Evolutionary conservation across 2,329 filamentous ascomycete species (phyloP).

Genomic region (Aspergillus ochraceoroseus): DNA sequence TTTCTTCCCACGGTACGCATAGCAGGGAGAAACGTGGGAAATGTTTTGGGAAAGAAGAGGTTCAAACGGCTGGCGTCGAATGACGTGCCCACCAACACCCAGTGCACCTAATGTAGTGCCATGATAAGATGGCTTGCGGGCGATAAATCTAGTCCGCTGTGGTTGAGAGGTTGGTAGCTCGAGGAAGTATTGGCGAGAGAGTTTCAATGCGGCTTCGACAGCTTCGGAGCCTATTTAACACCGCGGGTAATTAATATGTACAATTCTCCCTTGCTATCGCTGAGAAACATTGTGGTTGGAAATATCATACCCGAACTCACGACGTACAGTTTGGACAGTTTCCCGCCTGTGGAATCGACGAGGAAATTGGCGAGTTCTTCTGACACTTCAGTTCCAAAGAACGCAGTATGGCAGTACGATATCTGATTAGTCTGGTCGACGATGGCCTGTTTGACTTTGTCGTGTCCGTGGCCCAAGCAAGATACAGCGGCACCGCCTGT

Average conservation of each 20-base stretch:
- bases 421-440: constrained; percentile 55
- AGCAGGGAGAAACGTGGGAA: constrained; percentile 62
- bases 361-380: constrained; percentile 52
- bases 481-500: constrained; percentile 69
- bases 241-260: not conserved
- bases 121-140: constrained; percentile 63
- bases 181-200: constrained; percentile 62
- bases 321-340: constrained; percentile 54
- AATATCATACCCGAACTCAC: constrained; percentile 51
- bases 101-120: constrained; percentile 66
- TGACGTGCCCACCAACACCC: constrained; percentile 58
- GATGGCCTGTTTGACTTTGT: constrained; percentile 58
- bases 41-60: constrained; percentile 54
- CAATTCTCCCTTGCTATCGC: no score
- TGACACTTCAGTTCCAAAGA: constrained; percentile 53
- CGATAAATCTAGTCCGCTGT: constrained; percentile 57
- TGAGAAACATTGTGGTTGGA: not conserved
- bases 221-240: constrained; percentile 57
- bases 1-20: constrained; percentile 56
- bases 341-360: constrained; percentile 49
- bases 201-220: constrained; percentile 63
- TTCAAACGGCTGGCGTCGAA: constrained; percentile 58
- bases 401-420: constrained; percentile 56
- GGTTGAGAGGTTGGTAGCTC: constrained; percentile 52
- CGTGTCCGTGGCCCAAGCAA: constrained; percentile 63